Percentiles rank a stretch among this genome's conserved stretches.
phyloP scores from a whole-genome alignment of 2,329 filamentous ascomycete species.

The Orbilia javanica region DNA sequence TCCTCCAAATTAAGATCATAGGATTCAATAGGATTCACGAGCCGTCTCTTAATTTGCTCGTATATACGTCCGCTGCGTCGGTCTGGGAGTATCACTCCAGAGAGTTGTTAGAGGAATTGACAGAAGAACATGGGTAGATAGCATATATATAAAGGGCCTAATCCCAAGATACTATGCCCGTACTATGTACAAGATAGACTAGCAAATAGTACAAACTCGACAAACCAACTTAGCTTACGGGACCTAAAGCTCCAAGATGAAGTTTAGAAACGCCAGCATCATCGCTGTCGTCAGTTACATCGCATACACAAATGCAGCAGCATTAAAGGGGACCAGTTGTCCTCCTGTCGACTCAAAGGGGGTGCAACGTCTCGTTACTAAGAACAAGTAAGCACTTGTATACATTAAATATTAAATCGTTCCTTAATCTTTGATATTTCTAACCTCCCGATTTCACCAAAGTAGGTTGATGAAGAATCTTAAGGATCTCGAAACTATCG shows the following conservation, averaged over 20 bases:
- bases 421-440: background rate
- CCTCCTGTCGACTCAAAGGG: conserved; percentile 63
- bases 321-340: background rate
- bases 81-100: background rate
- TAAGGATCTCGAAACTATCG: conserved; percentile 71
- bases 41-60: background rate
- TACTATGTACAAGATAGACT: too few relatives aligned
- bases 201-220: too few relatives aligned
- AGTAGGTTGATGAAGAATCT: conserved; percentile 70
- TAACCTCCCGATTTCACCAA: background rate
- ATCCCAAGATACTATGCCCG: too few relatives aligned
- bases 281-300: conserved; percentile 2
- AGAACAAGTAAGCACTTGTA: conserved; percentile 63
- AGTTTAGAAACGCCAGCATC: conserved; percentile 29
- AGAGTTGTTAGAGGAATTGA: background rate
- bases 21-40: background rate
- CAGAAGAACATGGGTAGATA: background rate
- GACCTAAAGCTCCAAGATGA: conserved; percentile 29
- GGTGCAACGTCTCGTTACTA: conserved; percentile 65
- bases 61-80: background rate
- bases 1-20: background rate
- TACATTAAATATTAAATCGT: background rate
- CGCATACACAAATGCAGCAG: conserved; percentile 10
- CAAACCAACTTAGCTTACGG: too few relatives aligned
- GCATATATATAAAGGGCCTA: background rate